Percentiles rank a stretch among this genome's conserved stretches.
Evolutionary conservation across 805 yeast genomes (phyloP).

Genomic region (Wickerhamiella qilinensis): DNA sequence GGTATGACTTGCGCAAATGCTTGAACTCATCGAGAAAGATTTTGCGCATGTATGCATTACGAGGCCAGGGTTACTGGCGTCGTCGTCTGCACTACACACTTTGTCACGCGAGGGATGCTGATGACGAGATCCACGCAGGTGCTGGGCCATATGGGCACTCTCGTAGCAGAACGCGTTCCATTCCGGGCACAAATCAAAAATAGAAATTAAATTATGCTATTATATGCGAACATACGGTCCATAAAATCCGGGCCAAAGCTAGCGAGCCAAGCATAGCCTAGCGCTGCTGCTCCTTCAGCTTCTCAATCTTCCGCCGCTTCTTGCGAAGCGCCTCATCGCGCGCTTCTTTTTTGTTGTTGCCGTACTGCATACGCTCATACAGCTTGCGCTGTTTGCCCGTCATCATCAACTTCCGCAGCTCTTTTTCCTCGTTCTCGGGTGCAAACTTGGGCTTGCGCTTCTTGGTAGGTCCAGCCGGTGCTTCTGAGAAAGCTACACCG

Average conservation of each 20-base stretch:
- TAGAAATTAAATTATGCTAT: too few relatives aligned
- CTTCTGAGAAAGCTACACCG: conserved; percentile 64
- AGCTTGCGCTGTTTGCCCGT: conserved; percentile 86
- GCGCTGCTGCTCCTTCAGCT: conserved; percentile 7
- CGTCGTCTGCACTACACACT: too few relatives aligned
- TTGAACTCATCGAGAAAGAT: conserved; percentile 10
- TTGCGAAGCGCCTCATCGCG: conserved; percentile 59
- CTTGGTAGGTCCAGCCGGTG: conserved; percentile 21
- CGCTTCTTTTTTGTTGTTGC: conserved; percentile 65
- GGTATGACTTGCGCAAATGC: conserved; percentile 7
- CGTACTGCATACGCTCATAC: conserved; percentile 89
- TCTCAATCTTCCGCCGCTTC: conserved; percentile 34
- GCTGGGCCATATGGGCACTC: too few relatives aligned
- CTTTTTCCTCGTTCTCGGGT: conserved; percentile 62
- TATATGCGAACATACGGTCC: too few relatives aligned
- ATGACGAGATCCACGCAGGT: too few relatives aligned
- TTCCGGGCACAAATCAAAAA: too few relatives aligned
- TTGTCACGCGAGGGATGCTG: too few relatives aligned
- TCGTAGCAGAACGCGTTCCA: too few relatives aligned
- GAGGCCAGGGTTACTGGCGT: too few relatives aligned
- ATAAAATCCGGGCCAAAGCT: too few relatives aligned
- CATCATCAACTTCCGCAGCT: conserved; percentile 94
- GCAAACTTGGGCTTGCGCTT: conserved; percentile 25
- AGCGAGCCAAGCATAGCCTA: too few relatives aligned
- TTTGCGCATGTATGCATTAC: too few relatives aligned